Percentiles rank a stretch among this genome's conserved stretches.
phyloP scores from a whole-genome alignment of 805 yeast genomes.

The Cyberlindnera suaveolens region DNA sequence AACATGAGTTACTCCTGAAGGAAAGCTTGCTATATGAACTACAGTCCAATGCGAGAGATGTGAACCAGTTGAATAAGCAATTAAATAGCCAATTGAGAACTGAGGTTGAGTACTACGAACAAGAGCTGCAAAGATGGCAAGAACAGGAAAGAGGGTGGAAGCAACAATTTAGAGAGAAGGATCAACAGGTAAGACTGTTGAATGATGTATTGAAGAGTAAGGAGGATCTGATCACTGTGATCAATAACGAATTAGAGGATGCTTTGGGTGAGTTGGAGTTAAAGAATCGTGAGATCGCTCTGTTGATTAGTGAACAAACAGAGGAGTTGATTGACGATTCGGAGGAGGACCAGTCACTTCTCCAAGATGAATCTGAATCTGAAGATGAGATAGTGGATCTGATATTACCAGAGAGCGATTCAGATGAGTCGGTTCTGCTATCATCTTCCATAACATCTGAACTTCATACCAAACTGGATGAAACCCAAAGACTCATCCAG shows the following conservation, averaged over 20 bases:
- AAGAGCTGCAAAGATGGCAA: constrained; percentile 11
- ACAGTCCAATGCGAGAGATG: constrained; percentile 4
- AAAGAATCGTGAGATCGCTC: constrained; percentile 1
- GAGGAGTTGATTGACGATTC: not conserved
- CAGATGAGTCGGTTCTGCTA: not conserved
- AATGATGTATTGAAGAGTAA: constrained; percentile 2
- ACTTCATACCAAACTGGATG: constrained; percentile 8
- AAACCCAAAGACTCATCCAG: constrained; percentile 7
- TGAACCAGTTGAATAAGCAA: constrained; percentile 9
- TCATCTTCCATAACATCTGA: constrained; percentile 6
- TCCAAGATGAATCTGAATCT: constrained; percentile 1
- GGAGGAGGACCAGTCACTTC: not conserved
- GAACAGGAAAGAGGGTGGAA: constrained; percentile 13
- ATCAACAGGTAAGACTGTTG: not conserved
- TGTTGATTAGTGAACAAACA: not conserved
- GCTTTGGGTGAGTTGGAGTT: constrained; percentile 8
- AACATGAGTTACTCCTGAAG: constrained; percentile 26
- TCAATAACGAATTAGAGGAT: constrained; percentile 16
- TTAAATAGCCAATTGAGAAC: constrained; percentile 10
- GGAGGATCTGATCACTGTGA: constrained; percentile 10
- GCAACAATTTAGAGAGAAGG: not conserved
- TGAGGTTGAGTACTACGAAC: constrained; percentile 14
- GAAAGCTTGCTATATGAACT: constrained; percentile 18
- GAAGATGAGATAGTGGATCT: constrained; percentile 4
- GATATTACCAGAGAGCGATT: not conserved